Evolutionary conservation across 495 filamentous ascomycete species (phyloP).

Genomic region (Penicillium silybi): DNA sequence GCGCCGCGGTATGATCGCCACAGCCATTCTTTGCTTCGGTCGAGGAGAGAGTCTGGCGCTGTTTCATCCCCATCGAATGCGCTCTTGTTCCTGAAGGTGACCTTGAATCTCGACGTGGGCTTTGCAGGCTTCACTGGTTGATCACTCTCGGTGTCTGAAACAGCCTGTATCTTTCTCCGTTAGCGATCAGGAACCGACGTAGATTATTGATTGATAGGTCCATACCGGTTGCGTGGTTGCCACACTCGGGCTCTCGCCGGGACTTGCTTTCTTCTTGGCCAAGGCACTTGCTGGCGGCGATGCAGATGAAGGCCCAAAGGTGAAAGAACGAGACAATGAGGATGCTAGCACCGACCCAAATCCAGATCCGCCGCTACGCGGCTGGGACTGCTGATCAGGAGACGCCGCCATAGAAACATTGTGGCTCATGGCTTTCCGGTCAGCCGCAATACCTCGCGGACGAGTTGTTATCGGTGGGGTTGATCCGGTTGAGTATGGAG

Average conservation of each 20-base stretch:
- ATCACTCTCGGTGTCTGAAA: conserved; percentile 49
- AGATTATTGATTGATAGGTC: conserved; percentile 47
- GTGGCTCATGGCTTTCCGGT: conserved; percentile 40
- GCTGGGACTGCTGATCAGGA: conserved; percentile 55
- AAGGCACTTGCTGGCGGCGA: conserved; percentile 54
- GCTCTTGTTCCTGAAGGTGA: conserved; percentile 69
- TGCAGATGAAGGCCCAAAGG: conserved; percentile 60
- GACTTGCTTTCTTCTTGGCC: conserved; percentile 59
- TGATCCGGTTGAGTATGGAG: conserved; percentile 56
- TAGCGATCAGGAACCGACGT: neutral
- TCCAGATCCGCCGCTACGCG: conserved; percentile 36
- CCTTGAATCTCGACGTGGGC: conserved; percentile 45
- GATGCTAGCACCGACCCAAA: conserved; percentile 61
- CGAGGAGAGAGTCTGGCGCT: conserved; percentile 63
- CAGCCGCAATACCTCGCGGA: conserved; percentile 28
- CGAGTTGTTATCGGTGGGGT: conserved; percentile 57
- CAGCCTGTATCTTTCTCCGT: conserved; percentile 20
- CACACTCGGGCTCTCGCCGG: conserved; percentile 61
- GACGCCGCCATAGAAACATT: conserved; percentile 64
- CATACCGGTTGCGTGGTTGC: conserved; percentile 59
- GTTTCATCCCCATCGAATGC: conserved; percentile 76
- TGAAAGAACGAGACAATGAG: conserved; percentile 68
- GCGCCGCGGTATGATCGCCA: conserved; percentile 70
- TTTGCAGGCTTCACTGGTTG: conserved; percentile 22
- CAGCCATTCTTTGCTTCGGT: conserved; percentile 53